Percentiles rank a stretch among this genome's conserved stretches.
Conservation (phyloP, 495 filamentous ascomycete genomes). For the Xylaria castorea region DNA sequence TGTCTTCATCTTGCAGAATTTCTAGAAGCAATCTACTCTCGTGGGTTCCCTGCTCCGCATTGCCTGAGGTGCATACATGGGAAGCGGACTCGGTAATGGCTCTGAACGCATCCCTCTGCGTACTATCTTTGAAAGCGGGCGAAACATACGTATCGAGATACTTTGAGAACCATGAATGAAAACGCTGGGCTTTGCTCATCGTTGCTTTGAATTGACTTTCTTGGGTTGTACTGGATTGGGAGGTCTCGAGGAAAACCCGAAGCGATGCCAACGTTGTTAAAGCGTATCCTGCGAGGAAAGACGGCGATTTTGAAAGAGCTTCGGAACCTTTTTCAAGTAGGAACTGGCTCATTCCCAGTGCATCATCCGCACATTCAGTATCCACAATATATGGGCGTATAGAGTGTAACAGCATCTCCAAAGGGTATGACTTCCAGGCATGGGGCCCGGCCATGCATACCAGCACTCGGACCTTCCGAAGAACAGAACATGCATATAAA, state of each 20-base stretch:
- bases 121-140: slow-evolving; percentile 50
- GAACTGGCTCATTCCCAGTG: slow-evolving; percentile 85
- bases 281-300: slow-evolving; percentile 79
- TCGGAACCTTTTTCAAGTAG: slow-evolving; percentile 71
- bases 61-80: slow-evolving; percentile 62
- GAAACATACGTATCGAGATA: slow-evolving; percentile 66
- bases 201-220: slow-evolving; percentile 76
- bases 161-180: slow-evolving; percentile 73
- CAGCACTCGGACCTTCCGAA: slow-evolving; percentile 84
- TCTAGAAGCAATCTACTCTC: slow-evolving; percentile 78
- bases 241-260: slow-evolving; percentile 70
- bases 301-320: slow-evolving; percentile 68
- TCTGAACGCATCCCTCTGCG: slow-evolving; percentile 63
- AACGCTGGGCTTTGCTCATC: slow-evolving; percentile 67
- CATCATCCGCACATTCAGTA: slow-evolving; percentile 88
- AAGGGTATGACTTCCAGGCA: slow-evolving; percentile 76
- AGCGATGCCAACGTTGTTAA: slow-evolving; percentile 78
- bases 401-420: slow-evolving; percentile 91
- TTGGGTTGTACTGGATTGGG: slow-evolving; percentile 73
- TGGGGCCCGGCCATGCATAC: slow-evolving; percentile 76
- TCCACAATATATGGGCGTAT: slow-evolving; percentile 81
- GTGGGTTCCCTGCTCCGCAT: slow-evolving; percentile 63
- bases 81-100: slow-evolving; percentile 68
- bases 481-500: slow-evolving; percentile 80
- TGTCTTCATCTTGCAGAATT: slow-evolving; percentile 74